Evolutionary conservation across 805 yeast species (phyloP), one percentile per base, ranked within the genome.

Genomic region (Vanderwaltozyma yarrowii): DNA sequence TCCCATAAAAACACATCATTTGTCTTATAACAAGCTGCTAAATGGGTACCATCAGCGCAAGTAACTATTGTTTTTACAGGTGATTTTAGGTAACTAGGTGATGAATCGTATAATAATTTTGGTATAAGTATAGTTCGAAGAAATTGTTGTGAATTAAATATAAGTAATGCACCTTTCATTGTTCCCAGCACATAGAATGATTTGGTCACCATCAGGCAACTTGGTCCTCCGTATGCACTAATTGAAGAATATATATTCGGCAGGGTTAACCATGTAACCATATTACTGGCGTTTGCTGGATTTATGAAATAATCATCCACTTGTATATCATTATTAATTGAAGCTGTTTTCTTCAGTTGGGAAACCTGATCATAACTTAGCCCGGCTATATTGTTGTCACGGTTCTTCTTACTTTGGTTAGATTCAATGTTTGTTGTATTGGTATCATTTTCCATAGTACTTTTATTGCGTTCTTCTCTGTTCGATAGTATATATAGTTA

Each of bases 1-100:
- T 82, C 78, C 94, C 95, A 89, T 2, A 83, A 47, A 21, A 69
- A 61, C 2, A 88, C 68, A 38, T 65, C 66, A 0, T 96, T 97
- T 17, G 68, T 60, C 5, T 66, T 63, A 45, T 71, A 76, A 1
- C 95, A 94, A 0, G 77, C 80, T 0, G 81, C 85, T 3, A 86
- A 45, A 49, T 70, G 73, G 0, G 80, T 67, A 1, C 83, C 80
- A 53, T 88, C 95, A 6, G 73, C 61, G 0, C 92, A 79, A 12
- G 80, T 59, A 0, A 74, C 66, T 18, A 87, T 50, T 2, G 74
- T 43, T 0, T 81, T 69, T 1, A 85, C 75, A 0, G 67, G 47
- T 0, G 80, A 77, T 26, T 65, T 54, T 12, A 54, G 35, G 24
- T 42, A 36, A 30, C 19, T 24, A n/a, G 32, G 21, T 5, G 32